Conservation (phyloP, 257 asterid genomes). For the Eucommia ulmoides region DNA sequence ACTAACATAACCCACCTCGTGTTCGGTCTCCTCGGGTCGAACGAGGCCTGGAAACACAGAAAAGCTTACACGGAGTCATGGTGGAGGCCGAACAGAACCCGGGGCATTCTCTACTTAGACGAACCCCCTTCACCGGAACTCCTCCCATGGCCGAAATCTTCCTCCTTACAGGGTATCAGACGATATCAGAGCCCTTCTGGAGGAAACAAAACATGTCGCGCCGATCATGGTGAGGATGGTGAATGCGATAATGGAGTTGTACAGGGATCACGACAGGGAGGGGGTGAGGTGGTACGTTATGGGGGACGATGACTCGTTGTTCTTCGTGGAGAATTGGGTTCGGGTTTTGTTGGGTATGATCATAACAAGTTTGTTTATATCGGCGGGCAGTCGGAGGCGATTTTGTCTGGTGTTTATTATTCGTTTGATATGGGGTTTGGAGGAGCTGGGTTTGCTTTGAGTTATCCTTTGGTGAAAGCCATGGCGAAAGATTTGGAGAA, state of each 20-base stretch:
- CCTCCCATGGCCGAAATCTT: constrained; percentile 46
- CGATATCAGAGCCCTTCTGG: constrained; percentile 15
- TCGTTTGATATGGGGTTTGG: constrained; percentile 57
- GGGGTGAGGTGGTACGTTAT: constrained; percentile 45
- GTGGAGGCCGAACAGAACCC: constrained; percentile 53
- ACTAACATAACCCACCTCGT: constrained; percentile 46
- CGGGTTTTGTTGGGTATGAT: constrained; percentile 38
- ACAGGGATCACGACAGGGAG: constrained; percentile 26
- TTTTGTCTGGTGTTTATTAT: constrained; percentile 35
- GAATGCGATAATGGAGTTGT: constrained; percentile 35
- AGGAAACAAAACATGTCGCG: constrained; percentile 24
- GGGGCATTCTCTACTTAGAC: constrained; percentile 42
- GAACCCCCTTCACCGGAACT: constrained; percentile 25
- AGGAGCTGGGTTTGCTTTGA: constrained; percentile 49
- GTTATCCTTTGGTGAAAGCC: constrained; percentile 40
- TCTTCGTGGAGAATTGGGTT: constrained; percentile 40
- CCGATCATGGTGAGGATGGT: constrained; percentile 43
- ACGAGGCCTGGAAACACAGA: constrained; percentile 35
- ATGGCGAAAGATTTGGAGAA: constrained; percentile 37
- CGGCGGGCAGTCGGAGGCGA: constrained; percentile 49
- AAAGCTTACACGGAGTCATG: constrained; percentile 42
- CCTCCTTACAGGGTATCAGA: constrained; percentile 44
- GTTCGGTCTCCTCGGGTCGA: constrained; percentile 47
- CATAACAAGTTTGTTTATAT: constrained; percentile 37
- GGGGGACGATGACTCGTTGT: constrained; percentile 56